phyloP scores from a whole-genome alignment of 2,329 filamentous ascomycete genomes.

The Aureobasidium sp. region DNA sequence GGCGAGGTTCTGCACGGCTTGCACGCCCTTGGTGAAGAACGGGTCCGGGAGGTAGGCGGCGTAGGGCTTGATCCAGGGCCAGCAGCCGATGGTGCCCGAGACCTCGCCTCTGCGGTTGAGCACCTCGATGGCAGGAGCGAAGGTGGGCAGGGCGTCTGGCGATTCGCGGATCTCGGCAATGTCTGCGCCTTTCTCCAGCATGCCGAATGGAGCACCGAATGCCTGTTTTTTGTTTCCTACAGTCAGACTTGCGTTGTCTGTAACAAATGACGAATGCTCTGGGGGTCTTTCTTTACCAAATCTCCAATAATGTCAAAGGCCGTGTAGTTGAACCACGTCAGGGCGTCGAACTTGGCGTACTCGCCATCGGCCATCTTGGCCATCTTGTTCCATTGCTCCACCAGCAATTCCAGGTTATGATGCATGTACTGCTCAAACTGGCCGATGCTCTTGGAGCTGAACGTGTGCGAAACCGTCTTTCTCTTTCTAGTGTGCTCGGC shows the following conservation, averaged over 20 bases:
- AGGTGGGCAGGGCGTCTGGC: slow-evolving; percentile 56
- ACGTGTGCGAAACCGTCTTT: slow-evolving; percentile 82
- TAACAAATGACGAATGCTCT: no score
- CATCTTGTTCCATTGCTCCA: slow-evolving; percentile 64
- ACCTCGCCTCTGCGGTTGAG: slow-evolving; percentile 84
- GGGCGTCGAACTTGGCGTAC: slow-evolving; percentile 61
- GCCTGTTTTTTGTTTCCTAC: no score
- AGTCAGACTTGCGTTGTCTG: no score
- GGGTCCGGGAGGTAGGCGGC: slow-evolving; percentile 74
- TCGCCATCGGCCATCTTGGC: slow-evolving; percentile 45
- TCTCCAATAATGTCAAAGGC: slow-evolving; percentile 55
- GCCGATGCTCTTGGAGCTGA: slow-evolving; percentile 70
- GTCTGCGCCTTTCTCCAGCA: slow-evolving; percentile 71
- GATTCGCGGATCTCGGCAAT: slow-evolving; percentile 64
- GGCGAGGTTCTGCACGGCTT: slow-evolving; percentile 71
- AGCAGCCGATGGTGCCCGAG: slow-evolving; percentile 65
- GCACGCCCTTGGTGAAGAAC: slow-evolving; percentile 69
- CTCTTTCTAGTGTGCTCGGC: slow-evolving; percentile 80
- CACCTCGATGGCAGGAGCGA: slow-evolving; percentile 76
- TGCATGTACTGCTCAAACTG: slow-evolving; percentile 90
- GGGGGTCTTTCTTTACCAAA: no score
- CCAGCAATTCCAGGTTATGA: slow-evolving; percentile 66
- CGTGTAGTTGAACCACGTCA: slow-evolving; percentile 73
- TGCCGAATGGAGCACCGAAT: slow-evolving; percentile 73
- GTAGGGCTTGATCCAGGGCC: slow-evolving; percentile 68